phyloP scores from a whole-genome alignment of 306 rosid species.

The Arachis stenosperma region DNA sequence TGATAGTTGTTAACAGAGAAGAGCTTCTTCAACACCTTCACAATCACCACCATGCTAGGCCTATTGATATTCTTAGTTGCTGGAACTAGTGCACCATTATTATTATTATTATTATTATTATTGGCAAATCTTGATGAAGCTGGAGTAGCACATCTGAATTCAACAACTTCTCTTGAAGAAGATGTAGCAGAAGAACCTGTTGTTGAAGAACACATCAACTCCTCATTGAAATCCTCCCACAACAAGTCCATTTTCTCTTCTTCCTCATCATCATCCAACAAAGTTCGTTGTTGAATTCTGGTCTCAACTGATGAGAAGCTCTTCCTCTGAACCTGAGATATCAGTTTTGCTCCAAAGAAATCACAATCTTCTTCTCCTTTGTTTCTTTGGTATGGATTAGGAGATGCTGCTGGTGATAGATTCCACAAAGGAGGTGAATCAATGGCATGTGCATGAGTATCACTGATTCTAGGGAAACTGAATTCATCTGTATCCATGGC shows the following conservation, averaged over 20 bases:
- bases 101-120: no score
- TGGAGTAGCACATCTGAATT: constrained; percentile 37
- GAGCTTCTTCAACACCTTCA: constrained; percentile 54
- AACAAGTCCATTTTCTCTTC: constrained; percentile 53
- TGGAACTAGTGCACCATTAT: constrained; percentile 19
- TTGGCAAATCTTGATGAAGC: constrained; percentile 21
- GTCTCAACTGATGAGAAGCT: constrained; percentile 34
- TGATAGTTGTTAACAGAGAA: constrained; percentile 44
- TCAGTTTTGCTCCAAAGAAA: constrained; percentile 5
- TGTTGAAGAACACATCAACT: constrained; percentile 37
- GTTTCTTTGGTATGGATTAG: constrained; percentile 24
- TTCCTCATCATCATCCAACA: constrained; percentile 6
- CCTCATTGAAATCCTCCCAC: constrained; percentile 69
- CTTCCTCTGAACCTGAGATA: constrained; percentile 3
- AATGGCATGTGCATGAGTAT: constrained; percentile 35
- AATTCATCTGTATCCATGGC: constrained; percentile 55
- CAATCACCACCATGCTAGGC: constrained; percentile 45
- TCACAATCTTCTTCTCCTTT: neutral
- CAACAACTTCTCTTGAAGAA: constrained; percentile 44
- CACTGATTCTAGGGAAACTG: constrained; percentile 47
- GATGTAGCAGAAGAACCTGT: constrained; percentile 45
- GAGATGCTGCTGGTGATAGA: constrained; percentile 47
- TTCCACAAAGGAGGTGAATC: constrained; percentile 56
- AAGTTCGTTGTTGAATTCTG: neutral
- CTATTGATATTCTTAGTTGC: constrained; percentile 16